Conservation (phyloP, 2,329 filamentous ascomycete genomes). For the Trichoderma endophyticum region DNA sequence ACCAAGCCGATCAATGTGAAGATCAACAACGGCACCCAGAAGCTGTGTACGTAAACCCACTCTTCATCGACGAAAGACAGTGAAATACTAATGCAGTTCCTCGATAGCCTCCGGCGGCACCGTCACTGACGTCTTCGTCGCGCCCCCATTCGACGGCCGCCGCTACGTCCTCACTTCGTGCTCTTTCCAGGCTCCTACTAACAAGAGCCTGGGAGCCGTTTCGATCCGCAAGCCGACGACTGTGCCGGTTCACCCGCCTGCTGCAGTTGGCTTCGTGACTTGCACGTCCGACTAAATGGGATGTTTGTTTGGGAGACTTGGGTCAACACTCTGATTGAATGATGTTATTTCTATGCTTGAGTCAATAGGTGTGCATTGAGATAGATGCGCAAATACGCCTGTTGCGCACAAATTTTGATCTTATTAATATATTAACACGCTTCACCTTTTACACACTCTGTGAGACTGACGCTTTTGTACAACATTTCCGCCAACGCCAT, state of each 20-base stretch:
- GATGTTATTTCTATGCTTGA: not conserved
- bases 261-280: not conserved
- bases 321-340: not conserved
- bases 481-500: not conserved
- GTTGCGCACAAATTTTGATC: not conserved
- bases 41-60: not conserved
- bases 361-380: not conserved
- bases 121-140: conserved; percentile 10
- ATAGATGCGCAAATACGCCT: not conserved
- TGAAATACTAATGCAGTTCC: not conserved
- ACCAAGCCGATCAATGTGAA: not conserved
- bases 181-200: conserved; percentile 3
- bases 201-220: not conserved
- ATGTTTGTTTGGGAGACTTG: not conserved
- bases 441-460: not conserved
- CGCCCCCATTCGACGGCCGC: conserved; percentile 3
- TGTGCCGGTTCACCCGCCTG: conserved; percentile 3
- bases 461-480: not conserved
- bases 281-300: not conserved
- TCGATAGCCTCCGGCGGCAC: not conserved
- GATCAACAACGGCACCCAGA: not conserved
- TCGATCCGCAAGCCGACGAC: not conserved
- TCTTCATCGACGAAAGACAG: not conserved
- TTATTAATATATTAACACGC: not conserved
- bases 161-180: conserved; percentile 4